These are phyloP conservation scores for Vitis cinerea DNA, from an alignment of 164 flowering plant species.

Conservation along the genomic window DNA sequence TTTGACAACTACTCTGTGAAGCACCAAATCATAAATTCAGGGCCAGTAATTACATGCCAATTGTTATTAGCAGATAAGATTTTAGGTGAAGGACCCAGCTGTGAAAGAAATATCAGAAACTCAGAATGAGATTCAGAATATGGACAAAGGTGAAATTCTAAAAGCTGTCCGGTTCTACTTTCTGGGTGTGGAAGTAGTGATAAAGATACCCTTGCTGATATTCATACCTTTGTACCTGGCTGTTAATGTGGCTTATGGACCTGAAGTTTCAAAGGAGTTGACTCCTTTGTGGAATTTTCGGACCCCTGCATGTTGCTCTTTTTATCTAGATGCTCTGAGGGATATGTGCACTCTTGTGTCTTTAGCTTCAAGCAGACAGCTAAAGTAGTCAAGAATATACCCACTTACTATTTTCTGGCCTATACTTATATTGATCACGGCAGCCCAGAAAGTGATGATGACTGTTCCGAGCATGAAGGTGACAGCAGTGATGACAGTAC, in stretches of 20 bases:
- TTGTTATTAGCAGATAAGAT: conserved; percentile 23
- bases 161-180: conserved; percentile 50
- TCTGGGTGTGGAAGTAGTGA: conserved; percentile 54
- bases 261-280: conserved; percentile 76
- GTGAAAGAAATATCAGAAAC: conserved; percentile 25
- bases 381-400: conserved; percentile 41
- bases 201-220: conserved; percentile 63
- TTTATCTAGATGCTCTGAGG: conserved; percentile 60
- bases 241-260: conserved; percentile 58
- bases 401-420: conserved; percentile 38
- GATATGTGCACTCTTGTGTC: conserved; percentile 52
- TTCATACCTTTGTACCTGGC: conserved; percentile 64
- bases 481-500: too few relatives aligned
- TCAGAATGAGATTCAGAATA: conserved; percentile 21
- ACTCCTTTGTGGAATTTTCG: conserved; percentile 78
- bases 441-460: not conserved
- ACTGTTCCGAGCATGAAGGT: too few relatives aligned
- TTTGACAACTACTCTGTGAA: conserved; percentile 97
- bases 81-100: conserved; percentile 31
- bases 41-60: conserved; percentile 8
- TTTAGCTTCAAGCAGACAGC: conserved; percentile 66
- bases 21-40: conserved; percentile 93
- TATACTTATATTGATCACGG: conserved; percentile 44
- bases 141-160: conserved; percentile 30
- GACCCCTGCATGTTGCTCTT: conserved; percentile 70